Percentiles rank a stretch among this genome's conserved stretches.
Evolutionary conservation across 2,329 filamentous ascomycete species (phyloP).

Genomic region (Ophiostoma himal-ulmi): DNA sequence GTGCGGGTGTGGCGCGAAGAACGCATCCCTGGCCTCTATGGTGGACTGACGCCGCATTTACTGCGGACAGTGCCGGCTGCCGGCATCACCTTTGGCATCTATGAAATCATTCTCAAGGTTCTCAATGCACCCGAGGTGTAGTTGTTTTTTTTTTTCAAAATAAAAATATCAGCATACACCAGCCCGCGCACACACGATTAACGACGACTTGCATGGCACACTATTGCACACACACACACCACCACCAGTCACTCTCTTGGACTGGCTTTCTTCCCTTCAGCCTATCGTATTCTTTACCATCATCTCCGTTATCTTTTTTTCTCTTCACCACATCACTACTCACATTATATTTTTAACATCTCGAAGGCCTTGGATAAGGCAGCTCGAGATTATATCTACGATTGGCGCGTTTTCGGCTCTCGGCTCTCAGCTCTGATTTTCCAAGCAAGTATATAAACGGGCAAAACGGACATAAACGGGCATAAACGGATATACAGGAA

Average conservation of each 20-base stretch:
- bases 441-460: background rate
- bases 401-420: background rate
- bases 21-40: constrained; percentile 78
- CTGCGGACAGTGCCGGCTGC: constrained; percentile 86
- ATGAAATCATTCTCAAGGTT: constrained; percentile 38
- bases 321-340: background rate
- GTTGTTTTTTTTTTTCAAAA: no score
- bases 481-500: background rate
- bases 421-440: background rate
- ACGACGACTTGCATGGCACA: constrained; percentile 13
- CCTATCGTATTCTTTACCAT: background rate
- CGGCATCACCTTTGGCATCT: constrained; percentile 95
- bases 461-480: background rate
- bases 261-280: background rate
- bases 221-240: background rate
- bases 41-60: constrained; percentile 85
- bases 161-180: no score
- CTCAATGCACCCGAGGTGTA: constrained; percentile 23
- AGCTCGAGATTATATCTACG: background rate
- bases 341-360: background rate
- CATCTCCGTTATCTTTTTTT: background rate
- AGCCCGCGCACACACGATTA: background rate
- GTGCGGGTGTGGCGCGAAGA: constrained; percentile 82
- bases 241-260: background rate
- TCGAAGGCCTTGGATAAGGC: background rate